Evolutionary conservation across 768 basidiomycete genomes (phyloP).

Genomic region (Gymnopilus dilepis): DNA sequence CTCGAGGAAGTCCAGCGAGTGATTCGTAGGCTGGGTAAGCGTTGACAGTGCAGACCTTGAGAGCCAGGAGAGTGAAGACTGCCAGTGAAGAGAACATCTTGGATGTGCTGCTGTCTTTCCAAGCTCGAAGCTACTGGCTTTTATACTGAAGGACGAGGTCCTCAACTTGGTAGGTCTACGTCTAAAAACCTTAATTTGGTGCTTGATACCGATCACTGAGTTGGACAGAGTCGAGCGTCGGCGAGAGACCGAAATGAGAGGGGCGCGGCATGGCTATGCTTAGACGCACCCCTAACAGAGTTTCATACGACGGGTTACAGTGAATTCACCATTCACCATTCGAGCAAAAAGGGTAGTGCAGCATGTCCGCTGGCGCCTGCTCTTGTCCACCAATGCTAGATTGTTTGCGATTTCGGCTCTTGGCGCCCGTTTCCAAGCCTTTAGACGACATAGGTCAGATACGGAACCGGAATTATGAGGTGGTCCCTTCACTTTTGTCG

Average conservation of each 20-base stretch:
- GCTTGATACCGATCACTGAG: background rate
- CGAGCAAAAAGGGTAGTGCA: background rate
- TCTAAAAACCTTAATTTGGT: background rate
- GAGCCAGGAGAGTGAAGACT: slow-evolving; percentile 4
- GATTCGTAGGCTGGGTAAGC: slow-evolving; percentile 31
- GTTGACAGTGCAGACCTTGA: background rate
- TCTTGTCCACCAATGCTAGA: background rate
- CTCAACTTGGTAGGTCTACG: background rate
- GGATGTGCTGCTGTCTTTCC: background rate
- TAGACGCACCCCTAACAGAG: background rate
- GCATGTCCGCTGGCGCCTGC: background rate
- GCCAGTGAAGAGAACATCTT: slow-evolving; percentile 8
- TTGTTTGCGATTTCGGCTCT: background rate
- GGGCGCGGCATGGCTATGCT: background rate
- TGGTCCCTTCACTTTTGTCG: too few relatives aligned
- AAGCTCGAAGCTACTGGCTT: background rate
- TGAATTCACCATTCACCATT: background rate
- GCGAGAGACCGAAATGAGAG: background rate
- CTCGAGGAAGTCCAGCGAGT: slow-evolving; percentile 28
- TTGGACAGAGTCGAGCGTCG: background rate
- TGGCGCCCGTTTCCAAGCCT: background rate
- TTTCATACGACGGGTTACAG: background rate
- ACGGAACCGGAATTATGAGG: too few relatives aligned
- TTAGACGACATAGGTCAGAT: too few relatives aligned
- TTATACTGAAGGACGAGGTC: background rate